phyloP scores from a whole-genome alignment of 192 early-diverging fungal genomes.

The Backusella tarrabulga region DNA sequence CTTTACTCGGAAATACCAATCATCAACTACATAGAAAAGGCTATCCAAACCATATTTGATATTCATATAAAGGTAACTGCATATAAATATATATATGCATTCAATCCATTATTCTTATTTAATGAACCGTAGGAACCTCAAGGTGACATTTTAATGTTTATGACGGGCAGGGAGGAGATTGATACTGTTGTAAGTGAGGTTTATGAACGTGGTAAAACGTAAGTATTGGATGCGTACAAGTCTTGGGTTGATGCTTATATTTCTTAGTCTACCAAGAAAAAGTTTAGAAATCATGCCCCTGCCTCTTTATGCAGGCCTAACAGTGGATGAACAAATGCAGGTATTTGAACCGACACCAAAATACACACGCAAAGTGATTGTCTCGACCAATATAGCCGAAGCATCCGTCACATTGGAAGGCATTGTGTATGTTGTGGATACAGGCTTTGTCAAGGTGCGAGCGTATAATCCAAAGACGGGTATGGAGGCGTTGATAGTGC shows the following conservation, averaged over 20 bases:
- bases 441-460: conserved; percentile 75
- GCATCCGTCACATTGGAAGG: conserved; percentile 77
- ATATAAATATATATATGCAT: not conserved
- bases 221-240: conserved; percentile 18
- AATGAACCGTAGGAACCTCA: conserved; percentile 40
- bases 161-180: conserved; percentile 78
- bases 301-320: conserved; percentile 73
- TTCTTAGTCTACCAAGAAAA: conserved; percentile 32
- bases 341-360: conserved; percentile 59
- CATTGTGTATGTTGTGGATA: conserved; percentile 76
- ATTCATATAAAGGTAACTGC: conserved; percentile 57
- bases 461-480: conserved; percentile 93
- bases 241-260: not conserved
- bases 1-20: conserved; percentile 60
- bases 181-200: conserved; percentile 63
- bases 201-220: conserved; percentile 51
- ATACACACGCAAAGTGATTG: conserved; percentile 76
- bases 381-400: conserved; percentile 91
- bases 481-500: conserved; percentile 85
- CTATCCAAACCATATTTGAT: conserved; percentile 72
- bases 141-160: conserved; percentile 71
- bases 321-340: conserved; percentile 61
- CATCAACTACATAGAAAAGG: conserved; percentile 61
- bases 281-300: conserved; percentile 46
- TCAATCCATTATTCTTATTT: not conserved